Evolutionary conservation across 2,329 filamentous ascomycete genomes (phyloP).

Genomic region (Harringtonia lauricola): DNA sequence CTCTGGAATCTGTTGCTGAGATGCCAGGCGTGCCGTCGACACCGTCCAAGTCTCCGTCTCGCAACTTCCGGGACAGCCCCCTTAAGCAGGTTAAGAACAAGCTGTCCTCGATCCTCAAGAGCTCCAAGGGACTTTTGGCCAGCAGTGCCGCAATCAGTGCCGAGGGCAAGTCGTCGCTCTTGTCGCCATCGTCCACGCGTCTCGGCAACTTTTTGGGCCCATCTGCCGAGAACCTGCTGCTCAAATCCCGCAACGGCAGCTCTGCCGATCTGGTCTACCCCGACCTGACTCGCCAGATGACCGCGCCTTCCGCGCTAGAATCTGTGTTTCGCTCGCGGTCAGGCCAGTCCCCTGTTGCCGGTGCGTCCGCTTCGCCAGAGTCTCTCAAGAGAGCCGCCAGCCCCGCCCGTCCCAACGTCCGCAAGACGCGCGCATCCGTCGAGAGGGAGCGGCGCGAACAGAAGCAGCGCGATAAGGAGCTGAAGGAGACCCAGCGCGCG

Average conservation of each 20-base stretch:
- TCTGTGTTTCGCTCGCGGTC: too few relatives aligned
- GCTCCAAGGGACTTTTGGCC: constrained; percentile 74
- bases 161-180: constrained; percentile 46
- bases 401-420: constrained; percentile 29
- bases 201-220: constrained; percentile 30
- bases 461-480: constrained; percentile 49
- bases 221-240: constrained; percentile 37
- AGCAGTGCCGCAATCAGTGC: constrained; percentile 58
- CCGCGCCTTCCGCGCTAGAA: too few relatives aligned
- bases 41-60: constrained; percentile 44
- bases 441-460: constrained; percentile 43
- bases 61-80: constrained; percentile 58
- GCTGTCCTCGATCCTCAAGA: constrained; percentile 81
- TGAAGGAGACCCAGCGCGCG: constrained; percentile 49
- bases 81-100: constrained; percentile 89
- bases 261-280: constrained; percentile 30
- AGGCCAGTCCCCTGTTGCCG: neutral
- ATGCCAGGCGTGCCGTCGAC: constrained; percentile 27
- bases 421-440: constrained; percentile 45
- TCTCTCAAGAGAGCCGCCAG: constrained; percentile 25
- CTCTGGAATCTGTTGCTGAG: constrained; percentile 35
- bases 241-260: constrained; percentile 13
- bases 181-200: constrained; percentile 41
- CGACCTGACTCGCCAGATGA: constrained; percentile 28
- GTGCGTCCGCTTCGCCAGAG: neutral